These are phyloP conservation scores for Lactifluus subvellereus DNA, from an alignment of 768 basidiomycete genomes.

Conservation along the genomic window DNA sequence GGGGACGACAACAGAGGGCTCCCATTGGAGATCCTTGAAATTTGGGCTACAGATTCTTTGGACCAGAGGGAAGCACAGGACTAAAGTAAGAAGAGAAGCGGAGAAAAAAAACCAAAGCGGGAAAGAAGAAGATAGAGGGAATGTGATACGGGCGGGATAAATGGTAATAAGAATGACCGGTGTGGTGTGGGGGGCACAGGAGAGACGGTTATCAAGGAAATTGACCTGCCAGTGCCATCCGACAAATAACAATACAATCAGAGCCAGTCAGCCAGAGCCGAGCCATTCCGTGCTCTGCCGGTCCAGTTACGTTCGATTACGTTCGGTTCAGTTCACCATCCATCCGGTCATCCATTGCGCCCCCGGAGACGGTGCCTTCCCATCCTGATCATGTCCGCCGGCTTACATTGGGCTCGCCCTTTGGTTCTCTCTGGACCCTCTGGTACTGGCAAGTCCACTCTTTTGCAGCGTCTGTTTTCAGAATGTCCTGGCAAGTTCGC, in stretches of 20 bases:
- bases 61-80: slow-evolving; percentile 1
- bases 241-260: no score
- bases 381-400: slow-evolving; percentile 27
- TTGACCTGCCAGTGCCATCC: no score
- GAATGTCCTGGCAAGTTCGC: slow-evolving; percentile 83
- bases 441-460: slow-evolving; percentile 91
- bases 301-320: neutral
- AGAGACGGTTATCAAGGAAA: neutral
- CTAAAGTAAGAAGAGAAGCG: slow-evolving; percentile 5
- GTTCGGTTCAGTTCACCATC: neutral
- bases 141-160: slow-evolving; percentile 8
- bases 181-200: neutral
- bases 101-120: slow-evolving; percentile 15
- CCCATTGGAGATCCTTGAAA: slow-evolving; percentile 49
- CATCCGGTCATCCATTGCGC: neutral
- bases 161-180: neutral
- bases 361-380: neutral
- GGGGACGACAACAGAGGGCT: slow-evolving; percentile 77
- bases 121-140: slow-evolving; percentile 14
- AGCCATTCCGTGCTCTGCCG: no score
- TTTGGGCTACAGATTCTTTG: slow-evolving; percentile 5
- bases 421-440: slow-evolving; percentile 89
- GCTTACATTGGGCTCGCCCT: slow-evolving; percentile 54
- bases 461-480: slow-evolving; percentile 72
- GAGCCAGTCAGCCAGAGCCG: no score